Evolutionary conservation across 352 stramenopile genomes (phyloP), one percentile per base, ranked within the genome.

Genomic region (Pythium brassicae): DNA sequence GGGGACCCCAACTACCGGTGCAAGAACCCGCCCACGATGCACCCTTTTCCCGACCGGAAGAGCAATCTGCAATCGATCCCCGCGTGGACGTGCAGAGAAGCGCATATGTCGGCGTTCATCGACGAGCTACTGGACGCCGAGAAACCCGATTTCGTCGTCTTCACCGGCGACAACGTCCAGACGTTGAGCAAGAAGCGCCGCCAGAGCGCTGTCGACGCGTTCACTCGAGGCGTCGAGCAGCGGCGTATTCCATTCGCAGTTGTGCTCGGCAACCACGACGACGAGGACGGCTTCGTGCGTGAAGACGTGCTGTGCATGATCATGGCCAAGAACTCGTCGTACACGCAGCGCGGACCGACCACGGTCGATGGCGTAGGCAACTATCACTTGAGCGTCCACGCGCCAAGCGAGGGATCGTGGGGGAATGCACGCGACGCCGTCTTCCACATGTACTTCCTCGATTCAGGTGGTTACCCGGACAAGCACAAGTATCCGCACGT

Each of bases 361-460:
- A 51, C 69, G 6, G 66, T 90, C 37, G 73, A 70, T 3, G 80
- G 77, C 25, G 77, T 86, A 6, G 77, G 77, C 32, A 88, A 90
- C 66, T 90, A 86, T 57, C 63, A 83, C 39, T 53, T 90, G 11
- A 71, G 66, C 35, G 52, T 88, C 5, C 47, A 76, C 17, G 75
- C 75, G 26, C 78, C 78, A 5, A 29, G 39, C 0, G 52, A 65
- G 26, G 78, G 74, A 6, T 27, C 69, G 0, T 84, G 78, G 76
- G 74, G 76, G 1, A 14, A 52, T 0, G 29, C 56, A 17, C 66
- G 73, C 0, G 49, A 42, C 0, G 71, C 59, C 11, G 74, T 85
- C 4, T 80, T 87, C 35, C 74, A 72, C 29, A 83, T 89, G 76
- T 89, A 89, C 66, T 87, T 89, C 49, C 58, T 89, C 23, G 79